These are phyloP conservation scores for Picea glauca DNA, from an alignment of 75 land plant species.

Conservation along the genomic window DNA sequence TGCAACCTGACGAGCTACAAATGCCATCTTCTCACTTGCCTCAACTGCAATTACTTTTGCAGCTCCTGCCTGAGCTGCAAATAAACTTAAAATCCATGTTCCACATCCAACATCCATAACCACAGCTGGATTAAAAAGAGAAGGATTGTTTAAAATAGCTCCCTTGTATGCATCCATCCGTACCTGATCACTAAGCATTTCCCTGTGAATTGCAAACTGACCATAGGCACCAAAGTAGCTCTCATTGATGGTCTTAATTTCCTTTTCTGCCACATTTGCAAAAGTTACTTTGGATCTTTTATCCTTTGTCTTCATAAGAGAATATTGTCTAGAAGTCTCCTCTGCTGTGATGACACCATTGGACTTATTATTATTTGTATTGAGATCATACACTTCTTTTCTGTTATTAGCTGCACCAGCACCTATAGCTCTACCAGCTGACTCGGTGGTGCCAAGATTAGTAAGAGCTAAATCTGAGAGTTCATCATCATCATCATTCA, in stretches of 20 bases:
- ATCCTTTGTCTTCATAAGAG: constrained; percentile 18
- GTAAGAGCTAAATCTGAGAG: background rate
- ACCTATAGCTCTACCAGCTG: background rate
- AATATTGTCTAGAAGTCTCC: background rate
- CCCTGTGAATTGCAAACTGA: constrained; percentile 89
- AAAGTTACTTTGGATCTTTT: constrained; percentile 39
- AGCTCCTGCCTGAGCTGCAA: constrained; percentile 96
- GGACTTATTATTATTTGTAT: background rate
- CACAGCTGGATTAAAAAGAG: constrained; percentile 63
- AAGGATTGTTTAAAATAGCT: constrained; percentile 75
- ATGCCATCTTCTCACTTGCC: constrained; percentile 91
- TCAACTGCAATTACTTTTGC: constrained; percentile 86
- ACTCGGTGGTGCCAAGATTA: constrained; percentile 1
- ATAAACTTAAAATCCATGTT: constrained; percentile 95
- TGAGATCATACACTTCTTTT: background rate
- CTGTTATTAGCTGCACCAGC: background rate
- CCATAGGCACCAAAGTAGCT: constrained; percentile 86
- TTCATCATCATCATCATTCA: constrained; percentile 22
- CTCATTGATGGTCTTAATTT: constrained; percentile 55
- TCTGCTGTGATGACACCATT: constrained; percentile 5
- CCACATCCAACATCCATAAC: constrained; percentile 99
- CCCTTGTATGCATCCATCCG: constrained; percentile 84
- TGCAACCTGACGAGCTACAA: constrained; percentile 85
- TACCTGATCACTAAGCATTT: constrained; percentile 96
- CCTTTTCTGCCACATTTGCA: constrained; percentile 49